These are phyloP conservation scores for Colletotrichum graminicola DNA, from an alignment of 2,329 filamentous ascomycete genomes.

Conservation along the genomic window DNA sequence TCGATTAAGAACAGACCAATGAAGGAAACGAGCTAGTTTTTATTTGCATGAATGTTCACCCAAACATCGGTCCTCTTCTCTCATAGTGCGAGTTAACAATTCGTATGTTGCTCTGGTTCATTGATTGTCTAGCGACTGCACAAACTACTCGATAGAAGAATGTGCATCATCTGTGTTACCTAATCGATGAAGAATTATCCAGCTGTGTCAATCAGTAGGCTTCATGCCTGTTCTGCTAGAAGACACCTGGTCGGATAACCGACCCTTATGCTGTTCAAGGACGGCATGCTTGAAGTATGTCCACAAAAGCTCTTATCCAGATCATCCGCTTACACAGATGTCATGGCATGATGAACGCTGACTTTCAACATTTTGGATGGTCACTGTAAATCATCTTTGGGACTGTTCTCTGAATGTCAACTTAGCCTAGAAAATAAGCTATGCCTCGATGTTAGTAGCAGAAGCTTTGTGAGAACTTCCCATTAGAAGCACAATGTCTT, in stretches of 20 bases:
- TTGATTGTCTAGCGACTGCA: background rate
- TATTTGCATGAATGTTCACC: background rate
- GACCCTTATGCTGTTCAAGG: background rate
- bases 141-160: background rate
- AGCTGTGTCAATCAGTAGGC: background rate
- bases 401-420: background rate
- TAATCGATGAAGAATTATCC: no score
- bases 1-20: background rate
- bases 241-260: background rate
- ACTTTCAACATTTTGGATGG: no score
- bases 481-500: background rate
- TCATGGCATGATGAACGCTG: no score
- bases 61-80: background rate
- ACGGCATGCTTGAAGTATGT: background rate
- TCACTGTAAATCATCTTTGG: background rate
- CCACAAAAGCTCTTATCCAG: background rate
- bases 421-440: background rate
- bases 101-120: background rate
- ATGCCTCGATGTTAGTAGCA: background rate
- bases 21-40: background rate
- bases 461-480: background rate
- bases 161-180: background rate
- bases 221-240: background rate
- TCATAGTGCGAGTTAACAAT: background rate
- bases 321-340: background rate